These are phyloP conservation scores for Anacardium occidentale DNA, from an alignment of 345 rosid genomes.

Conservation along the genomic window DNA sequence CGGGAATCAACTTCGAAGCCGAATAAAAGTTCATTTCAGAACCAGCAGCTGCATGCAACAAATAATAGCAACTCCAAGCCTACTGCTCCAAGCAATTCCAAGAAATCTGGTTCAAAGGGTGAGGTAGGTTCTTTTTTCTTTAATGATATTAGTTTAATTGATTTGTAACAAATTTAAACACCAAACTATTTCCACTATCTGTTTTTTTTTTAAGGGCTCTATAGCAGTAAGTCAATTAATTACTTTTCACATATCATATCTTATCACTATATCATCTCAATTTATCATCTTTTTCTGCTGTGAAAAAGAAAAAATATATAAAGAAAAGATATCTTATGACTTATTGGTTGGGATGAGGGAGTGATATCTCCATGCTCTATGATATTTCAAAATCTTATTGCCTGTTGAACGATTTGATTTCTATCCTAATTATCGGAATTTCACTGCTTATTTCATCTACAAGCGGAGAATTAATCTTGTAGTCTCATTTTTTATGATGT, in stretches of 20 bases:
- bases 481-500: neutral
- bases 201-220: neutral
- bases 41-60: constrained; percentile 37
- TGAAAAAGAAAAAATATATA: neutral
- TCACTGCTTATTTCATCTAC: neutral
- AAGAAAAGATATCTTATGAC: neutral
- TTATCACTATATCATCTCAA: neutral
- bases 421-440: neutral
- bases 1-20: constrained; percentile 30
- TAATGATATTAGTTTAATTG: neutral
- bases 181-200: neutral
- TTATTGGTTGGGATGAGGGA: neutral
- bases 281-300: neutral
- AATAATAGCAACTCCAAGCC: constrained; percentile 33
- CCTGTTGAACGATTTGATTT: neutral
- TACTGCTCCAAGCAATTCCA: constrained; percentile 35
- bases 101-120: constrained; percentile 56
- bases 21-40: constrained; percentile 36
- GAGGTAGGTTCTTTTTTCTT: constrained; percentile 53
- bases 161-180: neutral
- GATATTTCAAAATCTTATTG: constrained; percentile 6
- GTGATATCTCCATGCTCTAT: neutral
- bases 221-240: neutral
- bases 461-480: neutral
- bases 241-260: neutral